Conservation (phyloP, 176 grass and related monocot species). For the Aegilops sharonensis region DNA sequence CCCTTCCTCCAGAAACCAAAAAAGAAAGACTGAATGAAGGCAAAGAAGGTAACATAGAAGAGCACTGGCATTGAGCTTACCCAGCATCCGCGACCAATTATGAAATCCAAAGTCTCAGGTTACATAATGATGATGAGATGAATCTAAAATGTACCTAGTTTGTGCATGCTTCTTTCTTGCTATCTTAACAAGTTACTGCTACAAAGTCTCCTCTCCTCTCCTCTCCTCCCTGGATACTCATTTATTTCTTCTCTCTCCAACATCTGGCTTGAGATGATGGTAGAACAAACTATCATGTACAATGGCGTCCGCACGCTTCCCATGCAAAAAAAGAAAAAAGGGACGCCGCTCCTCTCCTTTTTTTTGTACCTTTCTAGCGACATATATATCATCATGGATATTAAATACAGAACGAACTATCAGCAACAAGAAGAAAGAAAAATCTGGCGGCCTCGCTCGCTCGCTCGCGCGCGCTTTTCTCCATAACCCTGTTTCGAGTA, state of each 20-base stretch:
- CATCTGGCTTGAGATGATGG: slow-evolving; percentile 22
- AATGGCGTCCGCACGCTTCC: slow-evolving; percentile 48
- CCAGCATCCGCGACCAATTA: background rate
- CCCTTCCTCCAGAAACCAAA: no score
- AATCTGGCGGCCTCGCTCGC: background rate
- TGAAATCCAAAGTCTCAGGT: background rate
- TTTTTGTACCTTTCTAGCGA: slow-evolving; percentile 23
- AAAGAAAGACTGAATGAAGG: no score
- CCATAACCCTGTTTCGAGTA: background rate
- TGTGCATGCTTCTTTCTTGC: slow-evolving; percentile 1
- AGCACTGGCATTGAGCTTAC: no score
- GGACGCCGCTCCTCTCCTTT: slow-evolving; percentile 11
- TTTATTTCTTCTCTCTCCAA: slow-evolving; percentile 2
- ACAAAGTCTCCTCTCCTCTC: slow-evolving; percentile 14
- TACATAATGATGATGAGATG: background rate
- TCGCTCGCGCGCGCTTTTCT: background rate
- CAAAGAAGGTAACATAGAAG: no score
- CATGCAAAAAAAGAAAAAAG: slow-evolving; percentile 46
- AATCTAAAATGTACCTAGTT: slow-evolving; percentile 1
- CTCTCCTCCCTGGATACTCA: slow-evolving; percentile 3
- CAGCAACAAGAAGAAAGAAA: background rate
- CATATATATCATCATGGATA: slow-evolving; percentile 21
- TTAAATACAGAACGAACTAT: slow-evolving; percentile 24
- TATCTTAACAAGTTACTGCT: slow-evolving; percentile 18
- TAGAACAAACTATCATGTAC: slow-evolving; percentile 45